A percentile compares a stretch with the other conserved stretches of the same genome.
Conservation (phyloP, 805 yeast species). For the Yamadazyma akitaensis region DNA sequence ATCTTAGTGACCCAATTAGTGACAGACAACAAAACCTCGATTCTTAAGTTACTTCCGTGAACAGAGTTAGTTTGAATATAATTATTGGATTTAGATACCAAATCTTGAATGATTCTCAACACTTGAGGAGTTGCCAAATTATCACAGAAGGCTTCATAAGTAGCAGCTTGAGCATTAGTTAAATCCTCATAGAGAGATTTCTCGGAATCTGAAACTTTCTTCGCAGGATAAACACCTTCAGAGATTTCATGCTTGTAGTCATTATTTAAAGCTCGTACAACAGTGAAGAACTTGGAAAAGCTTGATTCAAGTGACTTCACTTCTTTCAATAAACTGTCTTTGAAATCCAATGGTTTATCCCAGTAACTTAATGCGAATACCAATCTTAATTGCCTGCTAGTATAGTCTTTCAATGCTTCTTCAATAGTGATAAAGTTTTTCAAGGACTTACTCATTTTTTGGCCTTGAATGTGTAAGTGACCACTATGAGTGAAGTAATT, state of each 20-base stretch:
- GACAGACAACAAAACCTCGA: slow-evolving; percentile 64
- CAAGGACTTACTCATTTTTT: slow-evolving; percentile 93
- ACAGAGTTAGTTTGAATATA: slow-evolving; percentile 55
- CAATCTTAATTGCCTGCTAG: slow-evolving; percentile 81
- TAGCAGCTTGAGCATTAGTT: slow-evolving; percentile 49
- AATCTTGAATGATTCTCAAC: slow-evolving; percentile 58
- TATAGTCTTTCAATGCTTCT: slow-evolving; percentile 71
- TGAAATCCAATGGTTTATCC: slow-evolving; percentile 92
- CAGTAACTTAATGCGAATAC: slow-evolving; percentile 90
- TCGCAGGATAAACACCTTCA: slow-evolving; percentile 48
- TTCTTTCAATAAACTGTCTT: slow-evolving; percentile 72
- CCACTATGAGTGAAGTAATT: slow-evolving; percentile 97
- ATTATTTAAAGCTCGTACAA: slow-evolving; percentile 72
- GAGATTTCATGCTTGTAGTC: slow-evolving; percentile 55
- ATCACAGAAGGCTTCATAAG: slow-evolving; percentile 82
- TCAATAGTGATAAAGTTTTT: slow-evolving; percentile 94
- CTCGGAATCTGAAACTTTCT: slow-evolving; percentile 57
- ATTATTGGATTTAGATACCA: slow-evolving; percentile 68
- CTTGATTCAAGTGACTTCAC: slow-evolving; percentile 74
- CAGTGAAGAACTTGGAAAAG: slow-evolving; percentile 78
- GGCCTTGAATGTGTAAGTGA: slow-evolving; percentile 97
- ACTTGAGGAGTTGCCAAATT: slow-evolving; percentile 80
- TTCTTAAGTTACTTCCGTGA: slow-evolving; percentile 45
- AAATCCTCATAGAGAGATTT: slow-evolving; percentile 52
- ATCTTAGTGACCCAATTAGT: slow-evolving; percentile 71